Conservation (phyloP, 2,329 filamentous ascomycete species). For the Thermochaetoides dissita region DNA sequence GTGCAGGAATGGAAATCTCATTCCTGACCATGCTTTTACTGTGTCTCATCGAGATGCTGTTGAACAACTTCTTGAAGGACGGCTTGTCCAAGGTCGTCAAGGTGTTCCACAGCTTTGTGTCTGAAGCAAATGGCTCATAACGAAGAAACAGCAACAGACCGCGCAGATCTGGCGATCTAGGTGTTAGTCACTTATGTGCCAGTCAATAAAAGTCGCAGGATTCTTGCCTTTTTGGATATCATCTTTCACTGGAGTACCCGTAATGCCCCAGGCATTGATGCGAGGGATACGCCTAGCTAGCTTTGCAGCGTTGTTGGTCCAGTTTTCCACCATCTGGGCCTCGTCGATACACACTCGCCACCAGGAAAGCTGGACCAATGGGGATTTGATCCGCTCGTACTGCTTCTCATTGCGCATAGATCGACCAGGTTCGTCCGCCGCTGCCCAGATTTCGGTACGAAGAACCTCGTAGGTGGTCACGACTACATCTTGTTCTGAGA, state of each 20-base stretch:
- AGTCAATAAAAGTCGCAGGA: not conserved
- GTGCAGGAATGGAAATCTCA: conserved; percentile 65
- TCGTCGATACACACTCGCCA: conserved; percentile 71
- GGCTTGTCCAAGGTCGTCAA: conserved; percentile 47
- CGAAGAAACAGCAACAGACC: conserved; percentile 71
- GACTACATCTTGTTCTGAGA: conserved; percentile 43
- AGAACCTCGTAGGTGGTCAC: conserved; percentile 57
- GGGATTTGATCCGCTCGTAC: conserved; percentile 55
- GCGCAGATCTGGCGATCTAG: conserved; percentile 44
- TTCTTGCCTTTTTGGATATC: conserved; percentile 20
- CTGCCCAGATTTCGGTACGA: conserved; percentile 67
- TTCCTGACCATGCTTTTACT: conserved; percentile 68
- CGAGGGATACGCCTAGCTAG: conserved; percentile 71
- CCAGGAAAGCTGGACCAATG: conserved; percentile 70
- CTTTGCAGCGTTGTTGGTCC: conserved; percentile 67
- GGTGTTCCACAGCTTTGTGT: conserved; percentile 50
- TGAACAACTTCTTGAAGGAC: conserved; percentile 56
- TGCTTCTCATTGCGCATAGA: conserved; percentile 49
- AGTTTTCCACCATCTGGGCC: conserved; percentile 87
- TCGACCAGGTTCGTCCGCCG: conserved; percentile 55
- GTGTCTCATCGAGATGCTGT: conserved; percentile 63
- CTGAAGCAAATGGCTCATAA: conserved; percentile 61
- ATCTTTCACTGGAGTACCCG: conserved; percentile 77
- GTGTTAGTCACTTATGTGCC: not conserved
- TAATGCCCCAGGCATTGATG: conserved; percentile 80